Percentiles rank a stretch among this genome's conserved stretches.
Evolutionary conservation across 2,329 filamentous ascomycete species (phyloP).

Genomic region (Teratosphaeria epicoccoides): DNA sequence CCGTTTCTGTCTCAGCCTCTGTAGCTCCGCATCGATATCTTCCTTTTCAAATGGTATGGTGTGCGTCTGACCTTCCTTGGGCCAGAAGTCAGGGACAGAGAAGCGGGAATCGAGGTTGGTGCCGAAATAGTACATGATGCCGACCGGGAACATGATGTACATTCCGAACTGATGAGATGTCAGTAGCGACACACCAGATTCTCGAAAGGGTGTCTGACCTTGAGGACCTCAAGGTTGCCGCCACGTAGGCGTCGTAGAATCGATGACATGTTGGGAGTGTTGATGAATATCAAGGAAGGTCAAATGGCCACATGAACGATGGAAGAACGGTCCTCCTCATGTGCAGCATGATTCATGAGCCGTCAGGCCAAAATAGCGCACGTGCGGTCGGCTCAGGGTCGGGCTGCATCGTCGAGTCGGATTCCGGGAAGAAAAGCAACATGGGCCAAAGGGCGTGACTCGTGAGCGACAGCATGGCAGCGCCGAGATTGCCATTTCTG

Average conservation of each 20-base stretch:
- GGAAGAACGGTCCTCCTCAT: not conserved
- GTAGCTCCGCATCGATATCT: constrained; percentile 72
- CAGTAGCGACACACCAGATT: not conserved
- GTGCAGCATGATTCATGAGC: not conserved
- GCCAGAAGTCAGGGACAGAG: constrained; percentile 86
- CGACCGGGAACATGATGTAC: constrained; percentile 98
- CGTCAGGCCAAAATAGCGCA: not conserved
- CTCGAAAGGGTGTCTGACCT: constrained; percentile 47
- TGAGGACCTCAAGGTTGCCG: constrained; percentile 81
- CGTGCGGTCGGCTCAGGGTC: too few species aligned
- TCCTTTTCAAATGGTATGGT: constrained; percentile 65
- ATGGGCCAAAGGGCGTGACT: too few species aligned
- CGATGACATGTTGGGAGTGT: not conserved
- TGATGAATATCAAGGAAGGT: not conserved
- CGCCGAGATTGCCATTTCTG: constrained; percentile 36
- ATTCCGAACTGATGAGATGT: constrained; percentile 65
- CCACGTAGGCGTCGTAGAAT: constrained; percentile 58
- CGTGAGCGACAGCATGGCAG: constrained; percentile 27
- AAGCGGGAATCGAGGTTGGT: constrained; percentile 94
- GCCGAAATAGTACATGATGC: constrained; percentile 99
- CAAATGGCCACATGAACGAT: not conserved
- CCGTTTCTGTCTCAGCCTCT: constrained; percentile 51
- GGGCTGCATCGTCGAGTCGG: too few species aligned
- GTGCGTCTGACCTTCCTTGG: constrained; percentile 66
- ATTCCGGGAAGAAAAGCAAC: too few species aligned